These are phyloP conservation scores for Microstegium vimineum DNA, from an alignment of 176 grass and related monocot genomes.

Conservation along the genomic window DNA sequence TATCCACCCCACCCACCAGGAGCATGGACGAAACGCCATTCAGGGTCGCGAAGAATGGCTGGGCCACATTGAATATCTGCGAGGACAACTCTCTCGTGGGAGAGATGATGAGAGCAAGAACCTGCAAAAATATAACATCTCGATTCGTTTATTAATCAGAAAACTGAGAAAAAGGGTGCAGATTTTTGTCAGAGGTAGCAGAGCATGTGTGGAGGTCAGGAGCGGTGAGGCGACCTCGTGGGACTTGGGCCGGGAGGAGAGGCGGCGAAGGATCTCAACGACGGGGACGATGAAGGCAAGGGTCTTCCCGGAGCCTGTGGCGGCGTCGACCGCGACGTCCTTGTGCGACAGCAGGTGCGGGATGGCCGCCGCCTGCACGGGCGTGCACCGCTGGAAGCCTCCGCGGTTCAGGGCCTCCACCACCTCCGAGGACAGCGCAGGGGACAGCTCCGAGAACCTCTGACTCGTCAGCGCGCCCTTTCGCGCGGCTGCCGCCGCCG, in stretches of 20 bases:
- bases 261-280: conserved; percentile 78
- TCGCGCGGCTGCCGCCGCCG: conserved; percentile 27
- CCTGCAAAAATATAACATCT: conserved; percentile 23
- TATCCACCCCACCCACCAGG: conserved; percentile 81
- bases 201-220: background rate
- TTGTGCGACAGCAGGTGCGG: conserved; percentile 79
- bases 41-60: conserved; percentile 68
- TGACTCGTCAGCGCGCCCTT: conserved; percentile 62
- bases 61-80: conserved; percentile 94
- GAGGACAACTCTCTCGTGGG: conserved; percentile 89
- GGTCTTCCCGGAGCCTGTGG: conserved; percentile 94
- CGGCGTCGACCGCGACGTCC: conserved; percentile 88
- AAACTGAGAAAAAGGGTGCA: background rate
- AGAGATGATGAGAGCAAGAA: conserved; percentile 83
- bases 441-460: conserved; percentile 59
- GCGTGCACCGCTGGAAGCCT: conserved; percentile 75
- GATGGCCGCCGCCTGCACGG: conserved; percentile 80
- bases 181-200: background rate
- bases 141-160: no score
- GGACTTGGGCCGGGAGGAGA: conserved; percentile 53
- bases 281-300: conserved; percentile 84
- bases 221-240: conserved; percentile 50
- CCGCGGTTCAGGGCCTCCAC: conserved; percentile 52
- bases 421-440: conserved; percentile 54
- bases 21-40: conserved; percentile 63